Evolutionary conservation across 2,329 filamentous ascomycete genomes (phyloP).

Genomic region (Paecilomyces sp.): DNA sequence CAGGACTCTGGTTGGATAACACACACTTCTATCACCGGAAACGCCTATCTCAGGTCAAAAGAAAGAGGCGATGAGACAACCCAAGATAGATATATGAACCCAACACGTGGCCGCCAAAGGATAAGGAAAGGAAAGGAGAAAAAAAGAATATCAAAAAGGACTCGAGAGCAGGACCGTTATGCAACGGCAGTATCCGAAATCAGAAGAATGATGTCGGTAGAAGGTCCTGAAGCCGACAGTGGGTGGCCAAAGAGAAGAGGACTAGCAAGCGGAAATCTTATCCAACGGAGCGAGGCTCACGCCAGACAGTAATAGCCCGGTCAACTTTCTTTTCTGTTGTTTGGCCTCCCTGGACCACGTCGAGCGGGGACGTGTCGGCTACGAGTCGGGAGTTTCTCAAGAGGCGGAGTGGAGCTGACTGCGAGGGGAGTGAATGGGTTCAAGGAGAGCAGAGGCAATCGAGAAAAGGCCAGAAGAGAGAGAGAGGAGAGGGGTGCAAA

Average conservation of each 20-base stretch:
- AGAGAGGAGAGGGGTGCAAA: neutral
- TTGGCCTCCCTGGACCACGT: neutral
- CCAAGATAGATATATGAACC: neutral
- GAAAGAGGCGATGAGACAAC: neutral
- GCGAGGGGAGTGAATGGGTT: neutral
- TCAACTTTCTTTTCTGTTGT: neutral
- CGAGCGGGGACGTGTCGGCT: neutral
- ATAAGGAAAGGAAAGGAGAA: neutral
- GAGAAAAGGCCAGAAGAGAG: neutral
- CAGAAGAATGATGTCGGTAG: neutral
- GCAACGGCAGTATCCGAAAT: neutral
- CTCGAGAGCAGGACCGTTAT: neutral
- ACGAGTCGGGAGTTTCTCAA: neutral
- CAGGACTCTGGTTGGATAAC: neutral
- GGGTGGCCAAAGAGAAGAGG: neutral
- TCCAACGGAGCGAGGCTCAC: neutral
- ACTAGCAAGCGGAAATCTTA: conserved; percentile 2
- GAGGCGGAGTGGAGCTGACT: neutral
- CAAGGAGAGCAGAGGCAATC: neutral
- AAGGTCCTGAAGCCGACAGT: neutral
- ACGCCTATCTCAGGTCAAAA: neutral
- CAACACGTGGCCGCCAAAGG: neutral
- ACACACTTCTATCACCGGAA: neutral
- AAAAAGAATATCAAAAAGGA: neutral
- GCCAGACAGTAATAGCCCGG: neutral